phyloP scores from a whole-genome alignment of 2,329 filamentous ascomycete genomes.

The Lomentospora prolificans region DNA sequence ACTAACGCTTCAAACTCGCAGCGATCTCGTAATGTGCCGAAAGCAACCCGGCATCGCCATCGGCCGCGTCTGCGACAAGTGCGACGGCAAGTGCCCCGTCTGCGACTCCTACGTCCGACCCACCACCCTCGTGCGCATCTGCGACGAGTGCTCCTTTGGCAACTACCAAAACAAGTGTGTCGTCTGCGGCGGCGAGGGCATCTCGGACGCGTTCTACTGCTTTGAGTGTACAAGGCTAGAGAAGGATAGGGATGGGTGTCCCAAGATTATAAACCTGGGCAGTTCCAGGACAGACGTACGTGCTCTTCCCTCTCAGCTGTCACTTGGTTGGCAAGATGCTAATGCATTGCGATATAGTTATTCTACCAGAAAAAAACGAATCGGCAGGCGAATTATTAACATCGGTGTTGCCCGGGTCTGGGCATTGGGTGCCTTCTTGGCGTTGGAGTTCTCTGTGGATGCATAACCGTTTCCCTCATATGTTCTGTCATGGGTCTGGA shows the following conservation, averaged over 20 bases:
- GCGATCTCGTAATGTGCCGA: conserved; percentile 98
- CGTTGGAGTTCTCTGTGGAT: conserved; percentile 1
- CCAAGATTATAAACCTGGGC: conserved; percentile 98
- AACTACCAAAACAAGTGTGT: conserved; percentile 99
- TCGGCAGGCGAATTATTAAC: conserved; percentile 47
- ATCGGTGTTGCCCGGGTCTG: conserved; percentile 36
- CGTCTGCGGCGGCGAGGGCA: conserved; percentile 95
- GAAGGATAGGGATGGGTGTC: conserved; percentile 94
- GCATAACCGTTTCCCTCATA: neutral
- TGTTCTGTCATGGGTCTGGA: neutral
- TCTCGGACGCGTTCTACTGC: conserved; percentile 97
- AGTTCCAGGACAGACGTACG: conserved; percentile 86
- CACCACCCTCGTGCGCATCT: conserved; percentile 94
- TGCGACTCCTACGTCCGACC: conserved; percentile 98
- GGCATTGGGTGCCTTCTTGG: conserved; percentile 19
- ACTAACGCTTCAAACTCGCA: too few species aligned
- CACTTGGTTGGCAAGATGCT: conserved; percentile 13
- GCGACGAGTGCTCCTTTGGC: conserved; percentile 98
- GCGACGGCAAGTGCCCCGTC: conserved; percentile 97
- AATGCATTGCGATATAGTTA: conserved; percentile 29
- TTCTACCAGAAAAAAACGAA: conserved; percentile 61
- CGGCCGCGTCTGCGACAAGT: conserved; percentile 98
- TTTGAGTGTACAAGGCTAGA: conserved; percentile 96
- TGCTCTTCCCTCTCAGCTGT: conserved; percentile 26
- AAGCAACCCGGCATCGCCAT: conserved; percentile 97